A percentile compares a stretch with the other conserved stretches of the same genome.
phyloP scores from a whole-genome alignment of 139 green algal genomes.

The Coccomyxa sp. region DNA sequence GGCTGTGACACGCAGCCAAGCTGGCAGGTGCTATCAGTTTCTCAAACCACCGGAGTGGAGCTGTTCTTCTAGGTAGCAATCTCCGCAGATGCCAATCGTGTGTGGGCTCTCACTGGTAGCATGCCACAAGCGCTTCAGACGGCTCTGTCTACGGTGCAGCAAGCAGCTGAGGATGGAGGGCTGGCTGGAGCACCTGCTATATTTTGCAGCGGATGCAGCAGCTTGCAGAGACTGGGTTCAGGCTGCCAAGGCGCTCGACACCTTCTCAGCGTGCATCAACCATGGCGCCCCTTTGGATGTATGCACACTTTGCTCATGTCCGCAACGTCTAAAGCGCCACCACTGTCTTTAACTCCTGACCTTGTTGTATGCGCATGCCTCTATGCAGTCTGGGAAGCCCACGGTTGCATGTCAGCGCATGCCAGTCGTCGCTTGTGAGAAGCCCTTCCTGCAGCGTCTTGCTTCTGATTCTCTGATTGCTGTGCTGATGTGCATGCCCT shows the following conservation, averaged over 20 bases:
- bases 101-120: background rate
- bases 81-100: background rate
- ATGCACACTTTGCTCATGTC: background rate
- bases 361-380: background rate
- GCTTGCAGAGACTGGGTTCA: slow-evolving; percentile 25
- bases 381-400: background rate
- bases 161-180: slow-evolving; percentile 30
- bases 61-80: background rate
- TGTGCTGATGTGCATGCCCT: background rate
- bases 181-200: slow-evolving; percentile 65
- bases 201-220: slow-evolving; percentile 61
- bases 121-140: background rate
- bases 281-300: background rate
- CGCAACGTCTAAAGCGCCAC: background rate
- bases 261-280: slow-evolving; percentile 36
- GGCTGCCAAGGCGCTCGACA: slow-evolving; percentile 23
- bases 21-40: background rate
- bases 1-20: background rate
- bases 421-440: background rate
- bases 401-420: background rate
- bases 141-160: background rate
- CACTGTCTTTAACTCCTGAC: background rate
- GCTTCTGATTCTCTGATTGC: background rate
- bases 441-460: background rate
- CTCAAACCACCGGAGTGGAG: background rate